These are phyloP conservation scores for Phytophthora idaei DNA, from an alignment of 352 stramenopile genomes.

Conservation along the genomic window DNA sequence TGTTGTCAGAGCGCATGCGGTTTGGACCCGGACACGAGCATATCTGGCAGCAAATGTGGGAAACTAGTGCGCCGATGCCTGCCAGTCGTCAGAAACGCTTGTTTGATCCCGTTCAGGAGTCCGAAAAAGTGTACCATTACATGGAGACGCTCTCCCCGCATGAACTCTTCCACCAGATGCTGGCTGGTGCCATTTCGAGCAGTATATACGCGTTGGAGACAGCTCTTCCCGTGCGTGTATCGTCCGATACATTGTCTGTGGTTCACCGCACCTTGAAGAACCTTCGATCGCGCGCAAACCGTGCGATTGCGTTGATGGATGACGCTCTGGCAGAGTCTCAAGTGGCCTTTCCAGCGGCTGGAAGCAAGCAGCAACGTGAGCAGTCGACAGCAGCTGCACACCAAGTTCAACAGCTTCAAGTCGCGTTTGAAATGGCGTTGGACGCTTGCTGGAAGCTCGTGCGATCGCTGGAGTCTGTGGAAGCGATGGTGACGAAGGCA, in stretches of 20 bases:
- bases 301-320: conserved; percentile 63
- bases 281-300: conserved; percentile 43
- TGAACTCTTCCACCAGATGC: conserved; percentile 84
- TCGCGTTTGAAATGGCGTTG: conserved; percentile 82
- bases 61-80: conserved; percentile 50
- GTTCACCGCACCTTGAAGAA: conserved; percentile 46
- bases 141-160: conserved; percentile 79
- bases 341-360: conserved; percentile 51
- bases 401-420: conserved; percentile 62
- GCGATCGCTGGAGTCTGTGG: conserved; percentile 50
- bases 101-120: conserved; percentile 77
- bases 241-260: conserved; percentile 34
- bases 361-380: conserved; percentile 29
- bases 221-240: conserved; percentile 41
- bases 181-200: conserved; percentile 63
- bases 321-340: conserved; percentile 69
- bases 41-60: conserved; percentile 83
- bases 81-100: conserved; percentile 68
- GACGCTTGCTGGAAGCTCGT: conserved; percentile 76
- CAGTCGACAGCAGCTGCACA: conserved; percentile 39
- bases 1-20: conserved; percentile 80
- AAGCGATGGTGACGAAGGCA: conserved; percentile 60
- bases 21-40: conserved; percentile 46
- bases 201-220: conserved; percentile 63
- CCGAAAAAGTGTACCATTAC: conserved; percentile 85